Percentiles rank a stretch among this genome's conserved stretches.
Conservation (phyloP, 192 early-diverging fungal species). For the Cladochytrium replicatum region DNA sequence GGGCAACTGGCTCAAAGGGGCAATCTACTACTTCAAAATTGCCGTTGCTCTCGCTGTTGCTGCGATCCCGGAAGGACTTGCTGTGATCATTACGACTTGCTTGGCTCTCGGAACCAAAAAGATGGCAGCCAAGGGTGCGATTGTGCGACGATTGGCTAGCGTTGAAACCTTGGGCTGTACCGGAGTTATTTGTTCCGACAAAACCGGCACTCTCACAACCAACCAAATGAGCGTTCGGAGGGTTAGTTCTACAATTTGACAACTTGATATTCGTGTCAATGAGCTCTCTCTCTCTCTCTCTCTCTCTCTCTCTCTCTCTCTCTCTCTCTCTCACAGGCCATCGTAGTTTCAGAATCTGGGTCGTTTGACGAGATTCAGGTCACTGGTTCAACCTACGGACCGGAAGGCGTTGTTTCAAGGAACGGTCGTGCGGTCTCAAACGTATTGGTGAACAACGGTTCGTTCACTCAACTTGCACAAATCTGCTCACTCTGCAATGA, state of each 20-base stretch:
- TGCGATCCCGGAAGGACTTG: conserved; percentile 96
- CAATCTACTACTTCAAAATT: conserved; percentile 98
- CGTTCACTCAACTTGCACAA: conserved; percentile 63
- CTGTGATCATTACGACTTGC: conserved; percentile 97
- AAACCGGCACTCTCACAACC: conserved; percentile 97
- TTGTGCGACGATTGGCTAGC: conserved; percentile 82
- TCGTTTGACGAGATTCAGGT: conserved; percentile 59
- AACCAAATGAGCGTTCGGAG: conserved; percentile 81
- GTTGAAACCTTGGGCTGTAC: conserved; percentile 98
- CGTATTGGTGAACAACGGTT: conserved; percentile 42
- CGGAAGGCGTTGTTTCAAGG: conserved; percentile 56
- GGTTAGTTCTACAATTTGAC: conserved; percentile 1
- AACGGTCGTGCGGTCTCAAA: conserved; percentile 31
- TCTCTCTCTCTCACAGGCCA: conserved; percentile 10
- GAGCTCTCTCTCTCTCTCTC: background rate
- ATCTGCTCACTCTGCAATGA: conserved; percentile 90
- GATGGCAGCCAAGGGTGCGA: conserved; percentile 94
- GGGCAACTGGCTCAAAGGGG: conserved; percentile 80
- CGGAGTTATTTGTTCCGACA: conserved; percentile 97
- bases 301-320: background rate
- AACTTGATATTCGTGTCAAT: background rate
- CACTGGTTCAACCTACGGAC: conserved; percentile 79
- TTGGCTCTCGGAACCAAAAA: conserved; percentile 93
- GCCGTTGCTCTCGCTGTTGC: conserved; percentile 97
- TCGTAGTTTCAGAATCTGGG: conserved; percentile 41